phyloP scores from a whole-genome alignment of 1,284 basidiomycete genomes.

The Athelia sp. region DNA sequence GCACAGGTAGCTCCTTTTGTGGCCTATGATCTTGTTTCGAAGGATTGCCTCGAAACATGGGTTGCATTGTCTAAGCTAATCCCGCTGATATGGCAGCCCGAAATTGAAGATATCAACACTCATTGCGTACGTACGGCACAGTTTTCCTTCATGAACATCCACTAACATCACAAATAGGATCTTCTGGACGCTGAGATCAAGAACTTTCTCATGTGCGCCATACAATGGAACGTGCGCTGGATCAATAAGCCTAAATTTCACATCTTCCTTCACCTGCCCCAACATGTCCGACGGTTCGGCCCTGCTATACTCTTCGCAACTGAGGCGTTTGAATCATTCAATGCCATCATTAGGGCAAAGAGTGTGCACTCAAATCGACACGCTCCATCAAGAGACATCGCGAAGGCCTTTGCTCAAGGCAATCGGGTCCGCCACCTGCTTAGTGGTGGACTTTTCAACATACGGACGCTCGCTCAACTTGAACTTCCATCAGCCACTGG shows the following conservation, averaged over 20 bases:
- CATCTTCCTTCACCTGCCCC: slow-evolving; percentile 11
- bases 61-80: slow-evolving; percentile 8
- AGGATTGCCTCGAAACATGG: slow-evolving; percentile 7
- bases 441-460: too few relatives aligned
- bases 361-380: slow-evolving; percentile 7
- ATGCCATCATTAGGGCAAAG: slow-evolving; percentile 9
- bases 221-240: slow-evolving; percentile 9
- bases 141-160: background rate
- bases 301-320: slow-evolving; percentile 11
- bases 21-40: slow-evolving; percentile 5
- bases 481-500: too few relatives aligned
- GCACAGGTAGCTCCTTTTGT: slow-evolving; percentile 11
- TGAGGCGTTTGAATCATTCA: slow-evolving; percentile 14
- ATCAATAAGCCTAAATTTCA: slow-evolving; percentile 18
- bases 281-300: slow-evolving; percentile 10
- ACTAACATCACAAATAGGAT: background rate
- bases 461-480: too few relatives aligned
- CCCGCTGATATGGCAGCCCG: slow-evolving; percentile 9
- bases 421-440: too few relatives aligned
- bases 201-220: slow-evolving; percentile 5
- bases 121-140: slow-evolving; percentile 5
- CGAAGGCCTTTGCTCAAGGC: too few relatives aligned
- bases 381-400: too few relatives aligned
- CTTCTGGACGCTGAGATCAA: slow-evolving; percentile 2
- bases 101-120: slow-evolving; percentile 6